Evolutionary conservation across 2,329 filamentous ascomycete genomes (phyloP).

Genomic region (Coccinonectria pachysandricola): DNA sequence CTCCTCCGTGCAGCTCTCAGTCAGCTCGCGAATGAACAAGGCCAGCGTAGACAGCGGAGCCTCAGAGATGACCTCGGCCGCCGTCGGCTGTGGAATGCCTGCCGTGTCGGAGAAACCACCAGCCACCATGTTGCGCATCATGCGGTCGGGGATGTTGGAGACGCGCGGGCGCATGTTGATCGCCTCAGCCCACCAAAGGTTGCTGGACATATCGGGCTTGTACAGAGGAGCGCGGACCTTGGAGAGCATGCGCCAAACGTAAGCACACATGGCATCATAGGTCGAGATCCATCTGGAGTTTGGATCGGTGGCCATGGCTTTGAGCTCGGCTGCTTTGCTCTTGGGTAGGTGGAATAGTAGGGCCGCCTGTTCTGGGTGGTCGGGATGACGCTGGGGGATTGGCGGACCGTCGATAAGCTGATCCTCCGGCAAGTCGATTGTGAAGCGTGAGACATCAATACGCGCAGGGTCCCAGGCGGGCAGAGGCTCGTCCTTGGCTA

Average conservation of each 20-base stretch:
- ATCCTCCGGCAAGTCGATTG: conserved; percentile 18
- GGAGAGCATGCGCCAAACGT: conserved; percentile 30
- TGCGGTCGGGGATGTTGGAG: conserved; percentile 22
- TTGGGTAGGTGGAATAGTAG: conserved; percentile 33
- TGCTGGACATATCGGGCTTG: conserved; percentile 18
- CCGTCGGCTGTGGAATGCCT: conserved; percentile 19
- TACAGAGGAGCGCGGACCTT: conserved; percentile 25
- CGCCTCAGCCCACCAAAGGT: conserved; percentile 25
- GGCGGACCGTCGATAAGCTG: conserved; percentile 22
- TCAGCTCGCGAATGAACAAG: conserved; percentile 26
- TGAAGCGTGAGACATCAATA: conserved; percentile 26
- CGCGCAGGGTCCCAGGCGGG: conserved; percentile 26
- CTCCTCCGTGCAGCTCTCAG: conserved; percentile 24
- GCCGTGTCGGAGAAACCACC: conserved; percentile 16
- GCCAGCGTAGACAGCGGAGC: conserved; percentile 26
- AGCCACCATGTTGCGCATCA: conserved; percentile 27
- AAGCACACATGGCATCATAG: conserved; percentile 33
- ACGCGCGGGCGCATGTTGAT: conserved; percentile 30
- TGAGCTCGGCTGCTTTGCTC: conserved; percentile 31
- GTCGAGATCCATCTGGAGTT: conserved; percentile 33
- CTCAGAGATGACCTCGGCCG: conserved; percentile 25
- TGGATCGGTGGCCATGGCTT: conserved; percentile 23
- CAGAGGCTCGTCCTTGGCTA: conserved; percentile 16
- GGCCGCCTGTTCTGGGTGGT: conserved; percentile 12
- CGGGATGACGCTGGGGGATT: conserved; percentile 18